Evolutionary conservation across 2,329 filamentous ascomycete genomes (phyloP).

Genomic region (Pyricularia grisea): DNA sequence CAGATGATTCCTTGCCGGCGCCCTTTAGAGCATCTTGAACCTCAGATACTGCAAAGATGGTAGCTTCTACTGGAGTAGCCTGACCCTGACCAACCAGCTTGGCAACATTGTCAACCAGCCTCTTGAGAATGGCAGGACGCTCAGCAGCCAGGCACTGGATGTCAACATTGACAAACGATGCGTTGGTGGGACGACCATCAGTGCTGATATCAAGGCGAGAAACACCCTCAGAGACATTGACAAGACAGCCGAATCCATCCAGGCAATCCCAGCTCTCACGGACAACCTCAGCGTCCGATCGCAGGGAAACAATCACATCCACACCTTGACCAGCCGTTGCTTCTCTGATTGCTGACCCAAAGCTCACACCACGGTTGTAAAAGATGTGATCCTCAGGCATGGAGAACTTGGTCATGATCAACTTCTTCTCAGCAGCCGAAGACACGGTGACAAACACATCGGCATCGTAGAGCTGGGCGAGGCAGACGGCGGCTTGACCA

Average conservation of each 20-base stretch:
- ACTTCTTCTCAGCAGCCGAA: conserved; percentile 16
- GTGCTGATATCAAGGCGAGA: conserved; percentile 31
- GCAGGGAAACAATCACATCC: conserved; percentile 20
- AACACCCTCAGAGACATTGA: conserved; percentile 22
- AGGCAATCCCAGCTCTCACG: conserved; percentile 21
- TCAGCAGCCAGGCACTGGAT: conserved; percentile 31
- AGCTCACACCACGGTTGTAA: conserved; percentile 16
- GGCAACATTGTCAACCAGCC: conserved; percentile 27
- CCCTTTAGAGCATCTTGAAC: conserved; percentile 26
- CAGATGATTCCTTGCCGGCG: conserved; percentile 26
- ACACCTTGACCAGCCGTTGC: conserved; percentile 18
- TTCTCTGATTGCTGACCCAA: conserved; percentile 15
- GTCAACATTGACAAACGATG: conserved; percentile 29
- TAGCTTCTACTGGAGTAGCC: conserved; percentile 26
- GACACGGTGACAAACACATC: conserved; percentile 21
- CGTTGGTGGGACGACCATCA: conserved; percentile 30
- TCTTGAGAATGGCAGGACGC: conserved; percentile 29
- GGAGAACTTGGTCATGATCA: conserved; percentile 16
- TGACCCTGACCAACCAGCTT: conserved; percentile 22
- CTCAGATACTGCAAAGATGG: conserved; percentile 25
- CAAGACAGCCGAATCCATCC: conserved; percentile 20
- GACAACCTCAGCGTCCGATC: conserved; percentile 18
- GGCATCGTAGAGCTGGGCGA: conserved; percentile 8
- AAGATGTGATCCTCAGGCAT: conserved; percentile 21
- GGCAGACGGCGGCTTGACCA: conserved; percentile 11